A percentile compares a stretch with the other conserved stretches of the same genome.
These are phyloP conservation scores for Suillus clintonianus DNA, from an alignment of 768 basidiomycete species.

Conservation along the genomic window DNA sequence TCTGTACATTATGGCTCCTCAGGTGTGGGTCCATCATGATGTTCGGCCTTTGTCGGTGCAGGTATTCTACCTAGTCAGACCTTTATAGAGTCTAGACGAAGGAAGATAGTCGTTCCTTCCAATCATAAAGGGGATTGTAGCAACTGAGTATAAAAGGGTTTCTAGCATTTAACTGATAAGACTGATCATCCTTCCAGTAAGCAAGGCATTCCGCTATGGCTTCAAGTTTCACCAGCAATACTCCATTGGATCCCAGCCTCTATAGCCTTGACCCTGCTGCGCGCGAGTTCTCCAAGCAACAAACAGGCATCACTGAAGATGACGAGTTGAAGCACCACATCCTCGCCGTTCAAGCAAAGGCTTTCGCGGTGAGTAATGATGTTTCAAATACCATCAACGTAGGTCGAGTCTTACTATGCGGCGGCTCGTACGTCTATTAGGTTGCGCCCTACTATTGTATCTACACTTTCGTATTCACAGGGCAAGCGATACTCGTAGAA, in stretches of 20 bases:
- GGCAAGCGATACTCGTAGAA: conserved; percentile 4
- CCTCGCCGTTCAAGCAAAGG: conserved; percentile 33
- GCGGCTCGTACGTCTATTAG: conserved; percentile 4
- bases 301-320: conserved; percentile 31
- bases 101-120: too few species aligned
- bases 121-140: too few species aligned
- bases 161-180: too few species aligned
- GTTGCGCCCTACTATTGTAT: conserved; percentile 26
- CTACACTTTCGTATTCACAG: conserved; percentile 15
- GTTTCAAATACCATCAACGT: too few species aligned
- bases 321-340: conserved; percentile 34
- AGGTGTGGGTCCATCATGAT: too few species aligned
- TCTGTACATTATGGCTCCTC: too few species aligned
- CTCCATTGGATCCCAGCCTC: conserved; percentile 12
- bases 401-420: background rate
- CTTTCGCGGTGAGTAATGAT: conserved; percentile 27
- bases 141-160: too few species aligned
- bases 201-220: too few species aligned
- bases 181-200: too few species aligned
- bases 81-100: background rate
- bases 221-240: background rate
- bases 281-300: conserved; percentile 27
- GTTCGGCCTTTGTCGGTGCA: too few species aligned
- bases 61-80: too few species aligned
- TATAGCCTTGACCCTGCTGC: conserved; percentile 15